Conservation (phyloP, 257 asterid species). For the Paraleonurus japonicus region DNA sequence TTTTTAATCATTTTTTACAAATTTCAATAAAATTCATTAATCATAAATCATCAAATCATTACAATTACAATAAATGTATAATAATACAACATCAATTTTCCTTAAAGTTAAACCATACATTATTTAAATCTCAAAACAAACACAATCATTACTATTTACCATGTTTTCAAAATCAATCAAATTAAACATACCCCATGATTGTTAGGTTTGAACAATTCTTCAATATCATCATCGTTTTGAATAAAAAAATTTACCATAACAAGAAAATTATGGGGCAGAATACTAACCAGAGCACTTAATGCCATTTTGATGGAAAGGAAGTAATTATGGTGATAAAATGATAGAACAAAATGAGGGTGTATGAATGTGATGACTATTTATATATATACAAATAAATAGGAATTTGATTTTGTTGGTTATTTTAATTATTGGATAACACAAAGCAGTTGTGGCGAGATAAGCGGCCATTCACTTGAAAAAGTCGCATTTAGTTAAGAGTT, state of each 20-base stretch:
- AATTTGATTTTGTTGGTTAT: neutral
- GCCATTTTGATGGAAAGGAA: constrained; percentile 15
- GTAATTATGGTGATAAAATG: neutral
- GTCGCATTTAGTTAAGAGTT: neutral
- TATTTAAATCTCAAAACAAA: no score
- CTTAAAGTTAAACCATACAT: no score
- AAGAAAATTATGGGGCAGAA: neutral
- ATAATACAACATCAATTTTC: no score
- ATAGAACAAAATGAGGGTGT: neutral
- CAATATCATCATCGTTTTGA: no score
- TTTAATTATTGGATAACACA: neutral
- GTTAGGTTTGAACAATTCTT: neutral
- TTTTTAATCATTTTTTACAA: no score
- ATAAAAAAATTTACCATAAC: no score
- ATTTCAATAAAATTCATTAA: no score
- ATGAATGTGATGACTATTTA: neutral
- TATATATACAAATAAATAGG: neutral
- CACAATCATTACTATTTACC: no score
- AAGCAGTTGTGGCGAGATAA: neutral
- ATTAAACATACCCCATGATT: no score
- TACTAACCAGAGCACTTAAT: constrained; percentile 23
- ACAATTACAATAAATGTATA: no score
- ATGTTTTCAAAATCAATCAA: no score
- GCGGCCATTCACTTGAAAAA: neutral
- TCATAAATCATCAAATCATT: no score